Evolutionary conservation across 2,329 filamentous ascomycete species (phyloP).

Genomic region (Leptographium radiaticola): DNA sequence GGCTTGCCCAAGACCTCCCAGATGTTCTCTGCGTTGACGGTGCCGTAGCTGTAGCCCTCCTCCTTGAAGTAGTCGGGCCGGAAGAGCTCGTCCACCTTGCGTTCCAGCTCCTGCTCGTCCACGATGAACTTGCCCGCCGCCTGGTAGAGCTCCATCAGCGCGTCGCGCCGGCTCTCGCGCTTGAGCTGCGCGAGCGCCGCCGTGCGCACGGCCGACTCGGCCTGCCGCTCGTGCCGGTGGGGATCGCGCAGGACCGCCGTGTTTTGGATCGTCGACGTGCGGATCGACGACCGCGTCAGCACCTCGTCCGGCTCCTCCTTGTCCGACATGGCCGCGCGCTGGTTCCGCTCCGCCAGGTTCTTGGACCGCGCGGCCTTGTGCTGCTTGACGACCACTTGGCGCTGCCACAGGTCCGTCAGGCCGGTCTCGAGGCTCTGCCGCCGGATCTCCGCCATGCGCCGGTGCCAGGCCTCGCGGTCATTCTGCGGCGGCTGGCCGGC

Average conservation of each 20-base stretch:
- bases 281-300: conserved; percentile 57
- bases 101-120: conserved; percentile 61
- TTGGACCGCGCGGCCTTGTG: conserved; percentile 13
- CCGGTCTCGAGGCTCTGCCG: conserved; percentile 61
- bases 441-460: conserved; percentile 56
- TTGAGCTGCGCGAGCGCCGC: conserved; percentile 34
- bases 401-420: conserved; percentile 53
- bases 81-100: conserved; percentile 65
- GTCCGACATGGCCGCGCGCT: conserved; percentile 37
- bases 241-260: conserved; percentile 48
- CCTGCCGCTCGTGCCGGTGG: conserved; percentile 41
- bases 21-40: conserved; percentile 27
- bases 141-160: conserved; percentile 79
- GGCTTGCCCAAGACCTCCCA: conserved; percentile 39
- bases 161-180: conserved; percentile 49
- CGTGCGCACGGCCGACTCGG: conserved; percentile 26
- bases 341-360: conserved; percentile 33
- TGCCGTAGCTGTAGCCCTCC: conserved; percentile 21
- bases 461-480: conserved; percentile 47
- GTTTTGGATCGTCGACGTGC: conserved; percentile 33
- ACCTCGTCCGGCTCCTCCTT: conserved; percentile 58
- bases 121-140: conserved; percentile 81
- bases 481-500: conserved; percentile 22
- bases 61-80: conserved; percentile 42
- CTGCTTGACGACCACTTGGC: conserved; percentile 38